A percentile compares a stretch with the other conserved stretches of the same genome.
Evolutionary conservation across 306 rosid genomes (phyloP).

Genomic region (Canavalia ensiformis): DNA sequence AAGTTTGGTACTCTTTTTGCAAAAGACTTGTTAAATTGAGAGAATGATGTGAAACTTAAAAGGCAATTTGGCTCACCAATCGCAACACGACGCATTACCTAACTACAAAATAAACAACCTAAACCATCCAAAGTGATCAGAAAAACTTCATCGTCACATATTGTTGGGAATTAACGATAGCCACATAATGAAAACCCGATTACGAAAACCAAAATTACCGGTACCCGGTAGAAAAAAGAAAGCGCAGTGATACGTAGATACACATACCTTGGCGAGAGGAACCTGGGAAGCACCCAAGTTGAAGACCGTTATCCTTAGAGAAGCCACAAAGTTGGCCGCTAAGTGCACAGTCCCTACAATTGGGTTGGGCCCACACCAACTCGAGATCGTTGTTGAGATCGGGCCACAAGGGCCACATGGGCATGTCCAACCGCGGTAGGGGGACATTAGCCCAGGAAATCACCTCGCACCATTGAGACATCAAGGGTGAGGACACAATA

Average conservation of each 20-base stretch:
- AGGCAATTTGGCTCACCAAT: background rate
- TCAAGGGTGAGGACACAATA: background rate
- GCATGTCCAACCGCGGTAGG: background rate
- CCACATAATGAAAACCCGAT: too few relatives aligned
- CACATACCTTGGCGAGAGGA: conserved; percentile 50
- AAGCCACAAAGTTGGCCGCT: conserved; percentile 57
- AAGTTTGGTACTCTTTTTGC: too few relatives aligned
- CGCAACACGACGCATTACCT: background rate
- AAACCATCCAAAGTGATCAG: background rate
- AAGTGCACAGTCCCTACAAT: conserved; percentile 49
- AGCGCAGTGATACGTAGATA: too few relatives aligned
- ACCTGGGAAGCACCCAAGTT: conserved; percentile 47
- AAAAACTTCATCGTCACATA: background rate
- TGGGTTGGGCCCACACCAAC: conserved; percentile 60
- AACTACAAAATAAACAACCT: background rate
- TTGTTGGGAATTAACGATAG: conserved; percentile 15
- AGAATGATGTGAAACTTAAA: background rate
- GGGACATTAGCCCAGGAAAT: conserved; percentile 55
- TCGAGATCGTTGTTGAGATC: conserved; percentile 30
- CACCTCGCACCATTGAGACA: conserved; percentile 40
- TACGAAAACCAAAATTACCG: too few relatives aligned
- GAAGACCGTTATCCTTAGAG: background rate
- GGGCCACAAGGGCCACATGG: conserved; percentile 25
- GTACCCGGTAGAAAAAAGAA: background rate
- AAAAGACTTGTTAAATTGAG: background rate